Evolutionary conservation across 2,329 filamentous ascomycete species (phyloP), one percentile per base, ranked within the genome.

Genomic region (Aspergillus thermomutatus): DNA sequence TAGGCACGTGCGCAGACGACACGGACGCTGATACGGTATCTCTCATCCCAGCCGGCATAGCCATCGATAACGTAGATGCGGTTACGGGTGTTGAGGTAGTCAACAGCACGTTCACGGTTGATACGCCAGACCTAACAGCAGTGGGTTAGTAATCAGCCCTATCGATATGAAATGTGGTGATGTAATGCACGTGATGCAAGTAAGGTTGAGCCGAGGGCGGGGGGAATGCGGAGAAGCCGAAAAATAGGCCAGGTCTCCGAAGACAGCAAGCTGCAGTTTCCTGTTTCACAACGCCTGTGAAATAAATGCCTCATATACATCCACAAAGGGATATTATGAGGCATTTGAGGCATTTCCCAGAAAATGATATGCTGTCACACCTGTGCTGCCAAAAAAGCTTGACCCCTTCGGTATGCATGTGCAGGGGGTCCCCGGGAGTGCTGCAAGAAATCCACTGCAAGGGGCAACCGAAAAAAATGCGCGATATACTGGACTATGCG

Each of bases 61-160:
- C 94, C 94, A 76, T 99, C 94, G 65, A 99, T 84, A 65, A 99
- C 94, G 78, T 99, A 99, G 82, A 99, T 97, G 73, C 94, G 91
- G 77, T 95, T 96, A 71, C 94, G 87, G 64, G 94, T 99, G 86
- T 99, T 99, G 69, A 99, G 87, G 82, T 99, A 99, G 82, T 99
- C 94, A 76, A 99, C 87, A 60, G 94, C 94, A 82, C 94, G 92
- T 79, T 99, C 94, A 69, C 94, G 88, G 87, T 99, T 99, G 82
- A 99, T 99, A 73, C 92, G 91, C 94, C 94, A 99, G 77, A 97
- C 93, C 94, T 99, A 68, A 52, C 55, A 47, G 21, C 7, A 23
- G 27, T 3, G 21, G 28, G 54, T 69, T 66, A 69, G 66, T 51
- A 52, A 51, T 55, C 53, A 62, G 57, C 52, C 55, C 53, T 60